Conservation (phyloP, 2,329 filamentous ascomycete genomes). For the Zarea fungicola region DNA sequence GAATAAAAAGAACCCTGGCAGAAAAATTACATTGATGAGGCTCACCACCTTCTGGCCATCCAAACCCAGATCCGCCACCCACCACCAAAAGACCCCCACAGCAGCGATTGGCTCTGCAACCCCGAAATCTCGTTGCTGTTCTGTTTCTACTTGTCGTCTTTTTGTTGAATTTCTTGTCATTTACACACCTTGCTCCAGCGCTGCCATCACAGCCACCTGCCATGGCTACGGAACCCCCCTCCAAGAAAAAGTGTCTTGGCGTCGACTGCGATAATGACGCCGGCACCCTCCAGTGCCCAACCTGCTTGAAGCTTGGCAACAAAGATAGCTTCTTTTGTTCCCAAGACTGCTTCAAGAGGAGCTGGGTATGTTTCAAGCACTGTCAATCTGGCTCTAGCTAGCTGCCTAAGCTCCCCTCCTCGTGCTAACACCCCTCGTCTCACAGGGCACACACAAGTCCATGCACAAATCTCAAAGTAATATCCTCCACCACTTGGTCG, state of each 20-base stretch:
- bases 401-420: not conserved
- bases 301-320: conserved; percentile 81
- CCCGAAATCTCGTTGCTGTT: no score
- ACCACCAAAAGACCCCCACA: not conserved
- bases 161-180: no score
- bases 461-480: conserved; percentile 67
- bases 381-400: not conserved
- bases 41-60: conserved; percentile 12
- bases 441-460: conserved; percentile 71
- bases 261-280: conserved; percentile 83
- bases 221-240: conserved; percentile 45
- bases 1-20: conserved; percentile 6
- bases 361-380: conserved; percentile 69
- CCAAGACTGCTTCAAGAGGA: conserved; percentile 98
- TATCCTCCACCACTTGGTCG: conserved; percentile 67
- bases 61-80: not conserved
- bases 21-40: conserved; percentile 3
- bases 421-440: conserved; percentile 15
- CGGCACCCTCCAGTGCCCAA: conserved; percentile 84
- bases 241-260: conserved; percentile 70
- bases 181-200: not conserved
- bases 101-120: no score
- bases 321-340: conserved; percentile 95
- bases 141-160: no score
- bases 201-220: not conserved